A percentile compares a stretch with the other conserved stretches of the same genome.
phyloP scores from a whole-genome alignment of 352 stramenopile genomes.

The Phytopythium chamaehyphon region DNA sequence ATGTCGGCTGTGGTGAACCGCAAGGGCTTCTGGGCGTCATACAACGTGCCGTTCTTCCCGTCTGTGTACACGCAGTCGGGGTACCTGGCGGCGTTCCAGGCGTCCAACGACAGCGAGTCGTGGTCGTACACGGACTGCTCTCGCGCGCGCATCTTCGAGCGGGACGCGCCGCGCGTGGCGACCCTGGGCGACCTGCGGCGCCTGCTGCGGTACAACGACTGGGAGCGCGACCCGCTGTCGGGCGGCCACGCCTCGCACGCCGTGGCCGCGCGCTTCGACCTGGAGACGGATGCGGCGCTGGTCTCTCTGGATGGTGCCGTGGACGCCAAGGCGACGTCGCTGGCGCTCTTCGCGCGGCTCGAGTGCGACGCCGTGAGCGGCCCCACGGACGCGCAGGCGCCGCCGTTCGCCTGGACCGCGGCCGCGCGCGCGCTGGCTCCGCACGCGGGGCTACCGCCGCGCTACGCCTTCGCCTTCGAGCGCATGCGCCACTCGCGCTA shows the following conservation, averaged over 20 bases:
- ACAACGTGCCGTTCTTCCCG: slow-evolving; percentile 81
- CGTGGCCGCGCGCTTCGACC: slow-evolving; percentile 65
- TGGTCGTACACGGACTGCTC: slow-evolving; percentile 43
- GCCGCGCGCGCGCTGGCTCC: slow-evolving; percentile 7
- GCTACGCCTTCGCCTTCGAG: slow-evolving; percentile 40
- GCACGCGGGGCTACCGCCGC: slow-evolving; percentile 29
- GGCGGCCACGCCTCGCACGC: slow-evolving; percentile 39
- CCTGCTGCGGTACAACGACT: slow-evolving; percentile 69
- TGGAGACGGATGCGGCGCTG: slow-evolving; percentile 30
- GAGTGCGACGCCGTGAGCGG: slow-evolving; percentile 57
- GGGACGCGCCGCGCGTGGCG: slow-evolving; percentile 37
- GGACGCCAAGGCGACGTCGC: slow-evolving; percentile 72
- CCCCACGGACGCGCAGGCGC: slow-evolving; percentile 44
- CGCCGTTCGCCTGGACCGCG: slow-evolving; percentile 65
- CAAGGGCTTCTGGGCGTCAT: slow-evolving; percentile 69
- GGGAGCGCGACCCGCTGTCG: slow-evolving; percentile 44
- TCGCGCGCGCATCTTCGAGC: slow-evolving; percentile 51
- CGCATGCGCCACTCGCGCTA: slow-evolving; percentile 23
- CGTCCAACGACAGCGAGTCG: slow-evolving; percentile 27
- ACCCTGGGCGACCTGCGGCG: slow-evolving; percentile 52
- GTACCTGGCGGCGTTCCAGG: slow-evolving; percentile 32
- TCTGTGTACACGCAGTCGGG: slow-evolving; percentile 55
- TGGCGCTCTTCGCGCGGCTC: slow-evolving; percentile 21
- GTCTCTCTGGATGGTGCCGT: slow-evolving; percentile 52
- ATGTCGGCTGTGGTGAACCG: slow-evolving; percentile 45